phyloP scores from a whole-genome alignment of 257 asterid species.

The Rauvolfia tetraphylla region DNA sequence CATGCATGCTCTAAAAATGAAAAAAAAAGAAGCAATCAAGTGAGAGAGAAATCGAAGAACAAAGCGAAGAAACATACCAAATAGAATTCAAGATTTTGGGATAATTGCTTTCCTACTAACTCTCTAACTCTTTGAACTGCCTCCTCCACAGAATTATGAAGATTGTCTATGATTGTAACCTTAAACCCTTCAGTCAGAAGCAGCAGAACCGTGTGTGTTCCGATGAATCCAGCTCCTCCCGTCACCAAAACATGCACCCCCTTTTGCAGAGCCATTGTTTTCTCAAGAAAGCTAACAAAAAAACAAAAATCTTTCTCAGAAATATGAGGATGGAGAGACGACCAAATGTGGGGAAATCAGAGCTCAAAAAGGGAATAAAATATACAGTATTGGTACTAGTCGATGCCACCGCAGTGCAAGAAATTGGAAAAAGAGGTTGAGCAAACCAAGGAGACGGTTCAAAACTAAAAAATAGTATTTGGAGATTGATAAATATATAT shows the following conservation, averaged over 20 bases:
- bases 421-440: background rate
- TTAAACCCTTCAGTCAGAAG: conserved; percentile 68
- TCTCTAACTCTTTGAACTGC: conserved; percentile 57
- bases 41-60: background rate
- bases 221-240: conserved; percentile 97
- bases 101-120: conserved; percentile 56
- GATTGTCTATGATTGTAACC: conserved; percentile 73
- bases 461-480: background rate
- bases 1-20: background rate
- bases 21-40: too few species aligned
- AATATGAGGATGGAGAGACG: background rate
- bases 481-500: background rate
- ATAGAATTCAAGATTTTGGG: conserved; percentile 62
- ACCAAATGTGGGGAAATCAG: background rate
- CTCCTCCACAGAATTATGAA: conserved; percentile 74
- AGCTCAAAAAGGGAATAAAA: background rate
- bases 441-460: conserved; percentile 30
- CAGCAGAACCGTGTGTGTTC: conserved; percentile 85
- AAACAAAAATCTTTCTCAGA: background rate
- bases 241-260: conserved; percentile 62
- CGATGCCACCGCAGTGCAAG: too few species aligned
- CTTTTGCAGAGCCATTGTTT: conserved; percentile 15
- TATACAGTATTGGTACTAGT: background rate
- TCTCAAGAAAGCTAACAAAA: background rate
- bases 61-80: conserved; percentile 36